Evolutionary conservation across 2,329 filamentous ascomycete species (phyloP).

Genomic region (Paracoccidioides brasiliensis): DNA sequence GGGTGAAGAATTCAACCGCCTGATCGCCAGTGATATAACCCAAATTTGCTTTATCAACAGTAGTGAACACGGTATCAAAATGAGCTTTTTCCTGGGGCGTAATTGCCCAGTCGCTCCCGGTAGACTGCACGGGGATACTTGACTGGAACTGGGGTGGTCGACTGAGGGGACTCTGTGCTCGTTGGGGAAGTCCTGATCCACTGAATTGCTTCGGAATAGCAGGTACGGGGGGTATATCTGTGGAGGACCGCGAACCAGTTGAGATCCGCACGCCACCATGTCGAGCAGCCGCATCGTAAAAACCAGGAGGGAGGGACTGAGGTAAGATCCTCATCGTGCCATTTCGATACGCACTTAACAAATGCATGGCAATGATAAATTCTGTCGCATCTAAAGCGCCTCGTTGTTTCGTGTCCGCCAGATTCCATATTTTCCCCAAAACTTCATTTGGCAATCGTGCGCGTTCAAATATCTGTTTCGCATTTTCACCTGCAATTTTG

Average conservation of each 20-base stretch:
- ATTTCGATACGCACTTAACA: conserved; percentile 82
- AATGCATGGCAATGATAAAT: conserved; percentile 96
- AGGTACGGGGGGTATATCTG: conserved; percentile 43
- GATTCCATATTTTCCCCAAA: conserved; percentile 88
- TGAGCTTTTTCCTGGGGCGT: conserved; percentile 70
- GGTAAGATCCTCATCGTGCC: conserved; percentile 69
- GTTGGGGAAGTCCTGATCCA: conserved; percentile 41
- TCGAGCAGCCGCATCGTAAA: conserved; percentile 82
- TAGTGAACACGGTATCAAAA: conserved; percentile 76
- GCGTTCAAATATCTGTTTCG: conserved; percentile 90
- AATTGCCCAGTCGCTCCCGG: conserved; percentile 66
- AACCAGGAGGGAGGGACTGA: conserved; percentile 62
- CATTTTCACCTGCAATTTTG: conserved; percentile 52
- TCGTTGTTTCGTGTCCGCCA: conserved; percentile 86
- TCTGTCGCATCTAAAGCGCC: conserved; percentile 77
- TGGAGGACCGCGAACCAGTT: conserved; percentile 39
- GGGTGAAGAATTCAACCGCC: conserved; percentile 85
- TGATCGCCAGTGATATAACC: conserved; percentile 89
- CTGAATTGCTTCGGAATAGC: conserved; percentile 75
- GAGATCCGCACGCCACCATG: conserved; percentile 41
- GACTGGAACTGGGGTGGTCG: conserved; percentile 37
- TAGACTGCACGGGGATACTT: conserved; percentile 40
- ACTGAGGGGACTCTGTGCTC: conserved; percentile 47
- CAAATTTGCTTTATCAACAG: conserved; percentile 64
- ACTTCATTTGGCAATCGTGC: conserved; percentile 80